phyloP scores from a whole-genome alignment of 2,329 filamentous ascomycete genomes.

The Setomelanomma holmii region DNA sequence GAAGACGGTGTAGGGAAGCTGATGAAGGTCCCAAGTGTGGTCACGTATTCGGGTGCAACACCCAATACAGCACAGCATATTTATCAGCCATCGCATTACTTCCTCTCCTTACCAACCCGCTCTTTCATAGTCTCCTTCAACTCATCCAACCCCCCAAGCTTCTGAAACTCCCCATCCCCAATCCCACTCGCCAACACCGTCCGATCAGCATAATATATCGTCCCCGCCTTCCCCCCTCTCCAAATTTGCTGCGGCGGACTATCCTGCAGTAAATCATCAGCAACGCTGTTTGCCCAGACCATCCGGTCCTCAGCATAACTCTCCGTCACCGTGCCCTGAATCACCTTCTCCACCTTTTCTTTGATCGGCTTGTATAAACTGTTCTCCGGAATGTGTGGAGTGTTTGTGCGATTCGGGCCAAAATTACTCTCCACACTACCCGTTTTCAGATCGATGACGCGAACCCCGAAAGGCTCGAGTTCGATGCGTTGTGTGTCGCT shows the following conservation, averaged over 20 bases:
- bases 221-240: slow-evolving; percentile 13
- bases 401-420: slow-evolving; percentile 9
- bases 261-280: slow-evolving; percentile 14
- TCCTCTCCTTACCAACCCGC: not conserved
- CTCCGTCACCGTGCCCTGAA: slow-evolving; percentile 11
- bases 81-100: no score
- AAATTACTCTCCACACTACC: slow-evolving; percentile 22
- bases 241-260: slow-evolving; percentile 13
- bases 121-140: slow-evolving; percentile 2
- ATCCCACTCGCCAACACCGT: slow-evolving; percentile 11
- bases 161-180: slow-evolving; percentile 11
- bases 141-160: slow-evolving; percentile 11
- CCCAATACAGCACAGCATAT: no score
- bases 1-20: not conserved
- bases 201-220: slow-evolving; percentile 2
- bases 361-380: slow-evolving; percentile 12
- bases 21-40: no score
- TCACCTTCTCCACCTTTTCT: slow-evolving; percentile 11
- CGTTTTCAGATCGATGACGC: slow-evolving; percentile 28
- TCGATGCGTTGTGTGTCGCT: slow-evolving; percentile 29
- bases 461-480: slow-evolving; percentile 27
- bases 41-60: no score
- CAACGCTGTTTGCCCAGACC: slow-evolving; percentile 16
- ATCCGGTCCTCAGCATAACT: slow-evolving; percentile 12
- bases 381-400: slow-evolving; percentile 5